Evolutionary conservation across 805 yeast genomes (phyloP), one percentile per base, ranked within the genome.

Genomic region (Candida quercuum): DNA sequence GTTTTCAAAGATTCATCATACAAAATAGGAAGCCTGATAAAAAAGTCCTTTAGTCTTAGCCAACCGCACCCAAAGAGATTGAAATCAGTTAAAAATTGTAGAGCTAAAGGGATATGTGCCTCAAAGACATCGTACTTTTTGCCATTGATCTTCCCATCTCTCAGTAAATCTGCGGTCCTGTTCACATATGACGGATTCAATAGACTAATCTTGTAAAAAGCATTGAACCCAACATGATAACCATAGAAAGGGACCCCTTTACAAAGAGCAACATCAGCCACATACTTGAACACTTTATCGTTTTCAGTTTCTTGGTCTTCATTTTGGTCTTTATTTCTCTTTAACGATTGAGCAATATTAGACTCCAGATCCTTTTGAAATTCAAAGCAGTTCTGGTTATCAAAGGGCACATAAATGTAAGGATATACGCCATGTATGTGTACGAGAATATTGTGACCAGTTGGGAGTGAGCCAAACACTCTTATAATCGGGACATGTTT

Each of bases 371-470:
- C 60, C 9, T 46, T 27, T 24, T 64, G 72, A 14, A 81, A 46
- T 1, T 55, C 46, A 3, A 59, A 45, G 21, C 81, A 59, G 38
- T 65, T 64, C 14, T 54, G 52, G 11, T 78, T 82, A 30, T 64
- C 66, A 51, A 81, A 81, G 25, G 74, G 76, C 3, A 89, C 65
- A 52, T 72, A 88, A 2, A 91, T 47, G 52, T 91, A 93, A 0
- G 98, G 99, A 46, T 71, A 86, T 15, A 75, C 74, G 28, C 91
- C 89, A 61, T 89, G 98, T 9, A 93, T 63, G 56, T 93, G 96
- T 1, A 83, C 72, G 12, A 74, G 47, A 10, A 71, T 68, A 21
- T 75, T 73, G 46, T 75, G 77, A 0, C 87, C 85, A 0, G 78
- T 67, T 1, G 74, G 68, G 1, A 81, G 45, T 11, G 76, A 69